phyloP scores from a whole-genome alignment of 371 early-diverging fungal species.

The Paraphysoderma sedebokerense region DNA sequence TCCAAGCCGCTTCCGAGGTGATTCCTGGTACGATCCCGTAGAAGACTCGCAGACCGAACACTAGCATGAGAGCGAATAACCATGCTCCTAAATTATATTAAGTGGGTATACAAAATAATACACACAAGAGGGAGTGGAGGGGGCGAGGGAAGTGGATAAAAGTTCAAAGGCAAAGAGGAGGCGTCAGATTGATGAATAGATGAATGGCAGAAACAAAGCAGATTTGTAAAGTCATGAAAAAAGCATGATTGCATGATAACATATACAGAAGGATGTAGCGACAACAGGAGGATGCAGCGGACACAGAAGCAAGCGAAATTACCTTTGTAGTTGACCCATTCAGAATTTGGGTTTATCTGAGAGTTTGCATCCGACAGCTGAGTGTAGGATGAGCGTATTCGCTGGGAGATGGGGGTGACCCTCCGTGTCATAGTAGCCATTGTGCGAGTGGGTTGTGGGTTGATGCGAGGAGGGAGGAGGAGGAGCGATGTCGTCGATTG shows the following conservation, averaged over 20 bases:
- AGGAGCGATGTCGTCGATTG: no score
- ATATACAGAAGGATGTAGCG: not conserved
- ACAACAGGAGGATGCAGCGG: not conserved
- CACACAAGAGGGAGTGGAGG: no score
- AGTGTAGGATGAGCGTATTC: no score
- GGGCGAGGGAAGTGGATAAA: no score
- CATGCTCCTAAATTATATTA: conserved; percentile 69
- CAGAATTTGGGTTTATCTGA: conserved; percentile 44
- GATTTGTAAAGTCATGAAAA: not conserved
- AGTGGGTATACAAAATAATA: no score
- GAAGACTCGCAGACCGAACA: conserved; percentile 58
- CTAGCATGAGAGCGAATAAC: conserved; percentile 63
- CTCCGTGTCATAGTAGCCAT: no score
- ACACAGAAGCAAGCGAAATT: not conserved
- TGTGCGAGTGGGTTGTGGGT: no score
- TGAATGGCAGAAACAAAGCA: not conserved
- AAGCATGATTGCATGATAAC: not conserved
- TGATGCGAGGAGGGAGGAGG: no score
- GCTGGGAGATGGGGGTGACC: no score
- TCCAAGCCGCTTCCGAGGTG: conserved; percentile 83
- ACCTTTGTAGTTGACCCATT: conserved; percentile 53
- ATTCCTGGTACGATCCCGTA: conserved; percentile 78
- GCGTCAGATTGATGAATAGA: not conserved
- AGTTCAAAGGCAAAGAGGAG: no score
- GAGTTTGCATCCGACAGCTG: conserved; percentile 7